Conservation (phyloP, 2,329 filamentous ascomycete species). For the Parastagonospora nodorum region DNA sequence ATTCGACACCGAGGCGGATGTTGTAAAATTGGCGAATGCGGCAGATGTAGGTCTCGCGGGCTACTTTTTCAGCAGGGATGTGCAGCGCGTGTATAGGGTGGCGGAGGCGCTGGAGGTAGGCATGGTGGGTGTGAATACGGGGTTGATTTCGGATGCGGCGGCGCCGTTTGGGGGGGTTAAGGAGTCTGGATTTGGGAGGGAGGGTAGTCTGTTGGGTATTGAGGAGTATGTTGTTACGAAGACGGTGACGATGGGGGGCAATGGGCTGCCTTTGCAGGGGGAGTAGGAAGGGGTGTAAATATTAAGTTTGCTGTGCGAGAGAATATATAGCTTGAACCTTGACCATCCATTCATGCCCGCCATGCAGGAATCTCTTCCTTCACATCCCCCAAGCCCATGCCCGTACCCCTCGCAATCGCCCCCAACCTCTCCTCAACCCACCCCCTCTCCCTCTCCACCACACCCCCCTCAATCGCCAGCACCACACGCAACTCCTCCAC, state of each 20-base stretch:
- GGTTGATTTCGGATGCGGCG: slow-evolving; percentile 55
- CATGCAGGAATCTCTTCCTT: slow-evolving; percentile 25
- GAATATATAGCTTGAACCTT: too few species aligned
- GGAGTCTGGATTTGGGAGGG: slow-evolving; percentile 57
- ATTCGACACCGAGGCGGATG: slow-evolving; percentile 88
- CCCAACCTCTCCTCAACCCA: slow-evolving; percentile 44
- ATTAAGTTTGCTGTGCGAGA: too few species aligned
- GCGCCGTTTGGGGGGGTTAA: slow-evolving; percentile 56
- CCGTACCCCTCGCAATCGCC: slow-evolving; percentile 31
- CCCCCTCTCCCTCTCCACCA: slow-evolving; percentile 38
- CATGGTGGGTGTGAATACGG: slow-evolving; percentile 73
- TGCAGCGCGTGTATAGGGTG: slow-evolving; percentile 63
- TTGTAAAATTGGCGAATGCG: slow-evolving; percentile 79
- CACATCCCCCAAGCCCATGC: slow-evolving; percentile 14
- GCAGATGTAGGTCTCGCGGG: slow-evolving; percentile 87
- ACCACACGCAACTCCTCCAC: slow-evolving; percentile 42
- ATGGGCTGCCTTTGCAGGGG: slow-evolving; percentile 62
- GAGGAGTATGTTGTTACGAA: slow-evolving; percentile 56
- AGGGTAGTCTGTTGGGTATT: slow-evolving; percentile 57
- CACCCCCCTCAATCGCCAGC: slow-evolving; percentile 36
- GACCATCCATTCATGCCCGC: slow-evolving; percentile 21
- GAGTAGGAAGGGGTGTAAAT: background rate
- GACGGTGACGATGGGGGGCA: slow-evolving; percentile 63
- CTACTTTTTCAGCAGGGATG: slow-evolving; percentile 81
- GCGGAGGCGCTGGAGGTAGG: slow-evolving; percentile 76